Evolutionary conservation across 2,329 filamentous ascomycete genomes (phyloP).

Genomic region (Penicillium sp.): DNA sequence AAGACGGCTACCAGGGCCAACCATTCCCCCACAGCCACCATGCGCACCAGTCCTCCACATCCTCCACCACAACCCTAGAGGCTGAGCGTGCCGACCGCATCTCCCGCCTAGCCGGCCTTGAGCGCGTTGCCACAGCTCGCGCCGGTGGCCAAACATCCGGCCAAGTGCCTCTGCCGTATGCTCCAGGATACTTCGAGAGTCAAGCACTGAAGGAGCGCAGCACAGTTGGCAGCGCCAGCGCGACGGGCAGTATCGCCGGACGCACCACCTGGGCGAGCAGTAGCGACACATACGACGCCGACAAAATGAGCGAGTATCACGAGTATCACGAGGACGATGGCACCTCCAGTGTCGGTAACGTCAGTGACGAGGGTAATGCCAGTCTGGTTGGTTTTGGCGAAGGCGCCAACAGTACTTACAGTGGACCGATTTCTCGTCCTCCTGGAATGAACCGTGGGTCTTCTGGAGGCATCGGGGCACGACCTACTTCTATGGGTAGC

Average conservation of each 20-base stretch:
- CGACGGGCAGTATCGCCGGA: slow-evolving; percentile 70
- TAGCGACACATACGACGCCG: slow-evolving; percentile 57
- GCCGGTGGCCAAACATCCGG: slow-evolving; percentile 42
- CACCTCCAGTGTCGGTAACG: slow-evolving; percentile 68
- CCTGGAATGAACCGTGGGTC: slow-evolving; percentile 46
- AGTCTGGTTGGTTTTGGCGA: slow-evolving; percentile 91
- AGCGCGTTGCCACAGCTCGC: slow-evolving; percentile 77
- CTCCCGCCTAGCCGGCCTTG: slow-evolving; percentile 87
- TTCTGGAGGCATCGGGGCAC: slow-evolving; percentile 30
- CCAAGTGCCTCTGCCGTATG: slow-evolving; percentile 41
- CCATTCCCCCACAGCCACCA: slow-evolving; percentile 60
- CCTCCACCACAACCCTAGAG: slow-evolving; percentile 73
- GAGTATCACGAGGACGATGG: slow-evolving; percentile 67
- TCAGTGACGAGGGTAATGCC: slow-evolving; percentile 81
- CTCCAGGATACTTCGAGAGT: slow-evolving; percentile 78
- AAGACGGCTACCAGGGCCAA: slow-evolving; percentile 89
- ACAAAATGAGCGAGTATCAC: slow-evolving; percentile 64
- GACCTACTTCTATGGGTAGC: slow-evolving; percentile 43
- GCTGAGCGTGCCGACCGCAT: slow-evolving; percentile 94
- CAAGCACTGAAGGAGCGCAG: slow-evolving; percentile 74
- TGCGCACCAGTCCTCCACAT: slow-evolving; percentile 54
- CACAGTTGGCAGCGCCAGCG: slow-evolving; percentile 87
- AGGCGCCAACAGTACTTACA: slow-evolving; percentile 81
- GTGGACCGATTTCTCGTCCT: slow-evolving; percentile 69
- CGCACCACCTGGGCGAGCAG: slow-evolving; percentile 68